phyloP scores from a whole-genome alignment of 2,329 filamentous ascomycete genomes.

The Apiospora sp. region DNA sequence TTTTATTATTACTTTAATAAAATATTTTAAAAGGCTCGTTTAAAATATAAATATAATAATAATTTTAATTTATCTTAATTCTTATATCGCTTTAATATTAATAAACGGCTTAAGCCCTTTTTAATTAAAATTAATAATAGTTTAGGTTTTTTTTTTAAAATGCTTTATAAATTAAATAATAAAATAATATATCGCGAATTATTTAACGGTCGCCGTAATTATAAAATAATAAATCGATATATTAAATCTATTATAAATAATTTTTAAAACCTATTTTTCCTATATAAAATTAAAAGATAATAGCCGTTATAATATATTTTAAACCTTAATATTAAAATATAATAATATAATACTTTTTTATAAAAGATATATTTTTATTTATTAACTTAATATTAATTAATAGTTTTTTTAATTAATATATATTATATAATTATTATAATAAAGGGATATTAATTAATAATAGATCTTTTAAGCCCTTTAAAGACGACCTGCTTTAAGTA shows the following conservation, averaged over 20 bases:
- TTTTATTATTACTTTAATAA: background rate
- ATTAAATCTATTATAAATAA: background rate
- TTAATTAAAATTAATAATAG: background rate
- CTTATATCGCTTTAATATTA: background rate
- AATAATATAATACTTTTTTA: background rate
- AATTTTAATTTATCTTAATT: background rate
- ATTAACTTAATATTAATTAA: background rate
- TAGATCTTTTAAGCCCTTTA: background rate
- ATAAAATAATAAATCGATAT: background rate
- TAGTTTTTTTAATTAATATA: background rate
- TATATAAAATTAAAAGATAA: background rate
- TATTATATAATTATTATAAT: background rate
- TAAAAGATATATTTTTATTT: background rate
- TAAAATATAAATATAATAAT: background rate
- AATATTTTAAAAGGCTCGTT: background rate
- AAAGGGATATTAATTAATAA: background rate
- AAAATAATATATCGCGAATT: background rate
- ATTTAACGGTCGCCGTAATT: background rate
- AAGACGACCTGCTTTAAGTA: background rate
- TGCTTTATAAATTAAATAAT: background rate
- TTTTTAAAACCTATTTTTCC: background rate
- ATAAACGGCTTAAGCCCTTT: background rate
- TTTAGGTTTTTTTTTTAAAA: background rate
- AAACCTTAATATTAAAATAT: background rate
- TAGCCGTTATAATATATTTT: background rate